Base-by-base conservation (phyloP, 768 basidiomycete genomes). In the Rhizopogon salebrosus region DNA sequence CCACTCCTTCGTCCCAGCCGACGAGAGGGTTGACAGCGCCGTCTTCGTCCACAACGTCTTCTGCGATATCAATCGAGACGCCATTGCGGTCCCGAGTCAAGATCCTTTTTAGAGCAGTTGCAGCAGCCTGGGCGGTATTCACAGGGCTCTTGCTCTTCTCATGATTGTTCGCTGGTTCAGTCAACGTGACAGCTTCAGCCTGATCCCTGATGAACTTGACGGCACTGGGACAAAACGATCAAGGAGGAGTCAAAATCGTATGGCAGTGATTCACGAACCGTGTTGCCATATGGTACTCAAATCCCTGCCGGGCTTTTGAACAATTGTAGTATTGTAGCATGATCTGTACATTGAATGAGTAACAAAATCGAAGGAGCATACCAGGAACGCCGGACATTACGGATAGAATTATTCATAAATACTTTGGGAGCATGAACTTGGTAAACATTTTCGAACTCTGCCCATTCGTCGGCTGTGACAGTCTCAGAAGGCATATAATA, bases 121-220 rank as follows among this genome's bases (percentile, higher is more conserved):
- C 83, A 8, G 87, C 87, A n/a, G 77, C 76, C 56, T 87, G 84
- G 16, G 86, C 82, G 14, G 79, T 74, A 56, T 74, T 72, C 3
- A 57, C 56, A 27, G 73, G 63, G 26, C 71, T 51, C 40, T 64
- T 70, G 3, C 60, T 57, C 51, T 67, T 66, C 23, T 64, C 64
- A 4, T 48, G n/a, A 26, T 62, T 52, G 23, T 55, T 64, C 27
- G 57, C 56, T 6, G 49, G 18, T 23, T 50, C 46, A n/a, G 54
- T 58, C 22, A 35, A 53, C 22, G 54, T 45, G 58, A 54, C 61
- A 16, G 75, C 73, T 57, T 81, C 77, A 9, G 87, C 86, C 72
- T 93, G 88, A 60, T 94, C 90, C 49, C 87, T 80, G 54, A 95
- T 89, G 69, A 90, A 92, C 66, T 90, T 89, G 41, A 93, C 85